Conservation (phyloP, 2,329 filamentous ascomycete genomes). For the Nemania abortiva region DNA sequence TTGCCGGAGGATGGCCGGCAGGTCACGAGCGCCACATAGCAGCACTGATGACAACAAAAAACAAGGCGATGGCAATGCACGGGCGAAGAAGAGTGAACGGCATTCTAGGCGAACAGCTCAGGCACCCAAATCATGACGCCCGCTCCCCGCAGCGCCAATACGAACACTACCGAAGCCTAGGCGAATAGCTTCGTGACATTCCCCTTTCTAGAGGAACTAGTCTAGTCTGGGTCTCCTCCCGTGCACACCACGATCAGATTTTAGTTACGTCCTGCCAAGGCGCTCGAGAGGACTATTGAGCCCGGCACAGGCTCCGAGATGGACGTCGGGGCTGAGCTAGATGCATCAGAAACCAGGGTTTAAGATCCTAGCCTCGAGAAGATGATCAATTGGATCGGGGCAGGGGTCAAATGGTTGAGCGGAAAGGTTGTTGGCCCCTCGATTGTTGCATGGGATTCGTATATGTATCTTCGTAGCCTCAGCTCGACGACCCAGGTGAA, state of each 20-base stretch:
- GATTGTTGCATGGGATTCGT: constrained; percentile 10
- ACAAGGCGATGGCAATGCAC: constrained; percentile 15
- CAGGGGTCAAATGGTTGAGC: constrained; percentile 13
- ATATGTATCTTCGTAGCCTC: constrained; percentile 21
- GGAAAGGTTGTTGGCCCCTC: constrained; percentile 9
- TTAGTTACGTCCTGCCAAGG: constrained; percentile 23
- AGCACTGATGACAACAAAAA: constrained; percentile 15
- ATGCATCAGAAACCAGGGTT: constrained; percentile 3
- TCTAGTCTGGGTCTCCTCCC: not conserved
- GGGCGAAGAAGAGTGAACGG: constrained; percentile 4
- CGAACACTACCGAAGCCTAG: not conserved
- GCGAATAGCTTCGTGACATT: not conserved
- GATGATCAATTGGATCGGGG: constrained; percentile 24
- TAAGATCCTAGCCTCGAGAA: constrained; percentile 1
- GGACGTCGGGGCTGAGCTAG: constrained; percentile 21
- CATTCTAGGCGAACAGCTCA: constrained; percentile 5
- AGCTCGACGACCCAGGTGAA: constrained; percentile 22
- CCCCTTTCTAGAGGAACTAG: not conserved
- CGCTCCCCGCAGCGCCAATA: constrained; percentile 14
- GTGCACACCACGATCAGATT: constrained; percentile 7
- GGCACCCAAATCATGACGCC: not conserved
- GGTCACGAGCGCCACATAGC: constrained; percentile 6
- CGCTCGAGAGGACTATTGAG: constrained; percentile 26
- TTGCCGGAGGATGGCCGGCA: constrained; percentile 3
- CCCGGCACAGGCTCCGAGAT: constrained; percentile 24